These are phyloP conservation scores for Polygonum maritimum DNA, from an alignment of 148 eudicot genomes.

Conservation along the genomic window DNA sequence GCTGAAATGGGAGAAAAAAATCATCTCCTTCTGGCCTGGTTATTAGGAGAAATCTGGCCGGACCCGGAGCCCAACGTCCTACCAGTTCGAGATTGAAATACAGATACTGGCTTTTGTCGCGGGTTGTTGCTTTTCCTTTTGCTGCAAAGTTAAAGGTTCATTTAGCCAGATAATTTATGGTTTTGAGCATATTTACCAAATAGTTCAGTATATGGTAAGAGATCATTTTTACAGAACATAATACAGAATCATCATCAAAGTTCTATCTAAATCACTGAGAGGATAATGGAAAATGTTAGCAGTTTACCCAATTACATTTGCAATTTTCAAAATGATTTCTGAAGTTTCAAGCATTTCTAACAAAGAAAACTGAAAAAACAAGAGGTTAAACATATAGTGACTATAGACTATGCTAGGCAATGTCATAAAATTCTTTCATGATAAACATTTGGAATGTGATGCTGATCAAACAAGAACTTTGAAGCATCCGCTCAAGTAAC, in stretches of 20 bases:
- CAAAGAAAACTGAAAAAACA: not conserved
- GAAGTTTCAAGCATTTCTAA: not conserved
- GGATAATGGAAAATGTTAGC: not conserved
- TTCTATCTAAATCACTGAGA: not conserved
- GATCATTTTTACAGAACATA: not conserved
- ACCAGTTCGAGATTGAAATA: constrained; percentile 29
- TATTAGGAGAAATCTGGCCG: constrained; percentile 26
- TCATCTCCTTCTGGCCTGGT: constrained; percentile 27
- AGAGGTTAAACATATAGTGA: not conserved
- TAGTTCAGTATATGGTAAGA: not conserved
- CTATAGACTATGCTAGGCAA: not conserved
- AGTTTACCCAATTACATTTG: not conserved
- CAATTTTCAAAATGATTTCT: not conserved
- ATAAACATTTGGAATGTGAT: not conserved
- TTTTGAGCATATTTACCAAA: constrained; percentile 10
- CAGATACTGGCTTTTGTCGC: constrained; percentile 59
- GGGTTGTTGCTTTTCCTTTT: constrained; percentile 57
- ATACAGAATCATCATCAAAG: not conserved
- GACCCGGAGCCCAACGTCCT: constrained; percentile 38
- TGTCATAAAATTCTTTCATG: not conserved
- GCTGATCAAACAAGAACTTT: not conserved
- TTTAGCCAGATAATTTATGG: constrained; percentile 10
- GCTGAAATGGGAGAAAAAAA: not conserved
- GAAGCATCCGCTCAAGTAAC: not conserved
- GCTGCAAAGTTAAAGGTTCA: constrained; percentile 23